Base-by-base conservation (phyloP, 2,329 filamentous ascomycete genomes). In the Penicillium janthinellum region DNA sequence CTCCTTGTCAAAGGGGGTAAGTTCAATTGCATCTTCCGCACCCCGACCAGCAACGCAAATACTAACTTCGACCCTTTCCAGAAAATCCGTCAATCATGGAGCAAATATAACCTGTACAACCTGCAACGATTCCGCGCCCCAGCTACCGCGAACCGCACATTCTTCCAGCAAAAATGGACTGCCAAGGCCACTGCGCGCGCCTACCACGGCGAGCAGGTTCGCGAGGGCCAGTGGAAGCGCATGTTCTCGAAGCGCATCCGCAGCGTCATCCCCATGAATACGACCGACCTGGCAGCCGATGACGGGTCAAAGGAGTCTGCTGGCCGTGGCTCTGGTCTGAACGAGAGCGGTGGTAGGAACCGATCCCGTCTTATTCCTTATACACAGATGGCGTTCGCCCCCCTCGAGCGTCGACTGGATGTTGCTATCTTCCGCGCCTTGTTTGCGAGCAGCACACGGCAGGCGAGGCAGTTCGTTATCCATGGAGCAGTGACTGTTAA, bases 91-190 rank as follows among this genome's bases (percentile, higher is more conserved):
- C 91, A 95, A 82, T 92, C 92, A 82, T 97, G 94, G 95, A 96
- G 92, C 83, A 96, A 96, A 81, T 92, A 92, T 83, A 96, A 96
- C 75, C 84, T 99, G 64, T 99, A 91, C 86, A 97, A 97, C 79
- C 80, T 99, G 66, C 80, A 82, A 53, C 84, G 85, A 67, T 71
- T 85, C 37, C 78, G 70, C 45, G 71, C 76, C 2, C 85, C 83
- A 17, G 73, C 69, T 15, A 77, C 80, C 59, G 72, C 68, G 62
- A 70, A 73, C 35, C 71, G 80, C 63, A 97, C 93, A 47, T 96
- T 95, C 80, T 99, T 96, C 84, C 94, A 98, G 83, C 94, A 98
- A 79, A 99, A 99, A 89, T 99, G 94, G 94, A 78, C 80, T 1
- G 91, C 94, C 71, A 99, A 99, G 79, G 87, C 92, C 22, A 77